A percentile compares a stretch with the other conserved stretches of the same genome.
These are phyloP conservation scores for Plantago coronopus DNA, from an alignment of 305 asterid genomes.

Conservation along the genomic window DNA sequence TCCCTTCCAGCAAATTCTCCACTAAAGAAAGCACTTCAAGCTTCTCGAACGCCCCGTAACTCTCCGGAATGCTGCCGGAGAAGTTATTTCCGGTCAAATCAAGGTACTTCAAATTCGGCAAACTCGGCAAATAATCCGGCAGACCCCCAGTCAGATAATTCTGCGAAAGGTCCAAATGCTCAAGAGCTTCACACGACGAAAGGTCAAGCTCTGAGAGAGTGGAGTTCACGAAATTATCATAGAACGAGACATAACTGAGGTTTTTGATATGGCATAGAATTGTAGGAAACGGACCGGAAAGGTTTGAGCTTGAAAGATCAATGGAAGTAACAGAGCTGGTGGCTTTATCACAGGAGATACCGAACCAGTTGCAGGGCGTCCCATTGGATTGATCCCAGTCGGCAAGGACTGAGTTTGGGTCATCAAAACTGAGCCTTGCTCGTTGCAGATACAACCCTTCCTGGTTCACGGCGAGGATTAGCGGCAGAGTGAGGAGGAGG, in stretches of 20 bases:
- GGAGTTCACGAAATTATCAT: constrained; percentile 66
- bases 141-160: constrained; percentile 64
- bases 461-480: constrained; percentile 44
- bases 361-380: constrained; percentile 79
- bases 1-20: constrained; percentile 69
- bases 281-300: constrained; percentile 77
- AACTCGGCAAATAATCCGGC: constrained; percentile 45
- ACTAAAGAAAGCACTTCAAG: constrained; percentile 78
- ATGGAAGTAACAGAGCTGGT: constrained; percentile 46
- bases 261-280: constrained; percentile 55
- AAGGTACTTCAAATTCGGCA: constrained; percentile 58
- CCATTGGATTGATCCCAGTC: constrained; percentile 57
- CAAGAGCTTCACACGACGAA: constrained; percentile 45
- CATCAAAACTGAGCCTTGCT: constrained; percentile 61
- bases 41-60: constrained; percentile 59
- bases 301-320: constrained; percentile 69
- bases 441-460: constrained; percentile 58
- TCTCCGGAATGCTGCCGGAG: constrained; percentile 71
- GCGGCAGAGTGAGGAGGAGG: constrained; percentile 23
- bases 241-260: constrained; percentile 52
- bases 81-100: constrained; percentile 83
- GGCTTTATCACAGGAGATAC: constrained; percentile 54
- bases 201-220: constrained; percentile 43
- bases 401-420: constrained; percentile 60
- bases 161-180: constrained; percentile 76